Evolutionary conservation across 2,329 filamentous ascomycete genomes (phyloP), one percentile per base, ranked within the genome.

Genomic region (Celoporthe dispersa): DNA sequence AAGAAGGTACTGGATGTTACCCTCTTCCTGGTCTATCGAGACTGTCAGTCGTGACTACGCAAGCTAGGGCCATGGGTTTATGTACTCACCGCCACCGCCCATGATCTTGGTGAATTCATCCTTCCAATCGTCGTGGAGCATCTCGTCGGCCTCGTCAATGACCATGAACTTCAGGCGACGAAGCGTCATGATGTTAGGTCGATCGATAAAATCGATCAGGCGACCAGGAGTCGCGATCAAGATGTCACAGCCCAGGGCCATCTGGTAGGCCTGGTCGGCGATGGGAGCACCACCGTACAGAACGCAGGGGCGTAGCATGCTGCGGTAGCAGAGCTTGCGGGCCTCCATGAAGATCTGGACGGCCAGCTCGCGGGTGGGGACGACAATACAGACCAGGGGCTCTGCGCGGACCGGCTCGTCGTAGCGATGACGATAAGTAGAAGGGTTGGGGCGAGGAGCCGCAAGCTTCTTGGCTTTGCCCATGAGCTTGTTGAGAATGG

Each of bases 341-440:
- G 93, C 91, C 79, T 98, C 95, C 73, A 97, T 94, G 81, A 97
- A 98, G 74, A 98, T 97, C 78, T 99, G 96, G 2, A 94, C 92
- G 0, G 94, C 94, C 6, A 99, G 83, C 84, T 99, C 96, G 48
- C 96, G 92, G 67, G 92, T 96, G 0, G 96, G 96, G 14, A 89
- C 91, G 31, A 99, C 87, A 67, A 99, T 86, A 37, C 98, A 84
- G 0, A 98, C 92, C 8, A 99, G 82, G 5, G 96, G 96, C 83
- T 98, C 94, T 9, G 94, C 95, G 59, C 88, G 88, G 53, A 92
- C 87, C 1, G 80, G 79, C 28, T 75, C 76, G 22, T 84, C 80
- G 1, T 80, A 39, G 1, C 81, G 81, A 2, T 85, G 80, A 14
- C 87, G 81, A 75, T 89, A 91, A 0, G 81, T 84, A 1, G 80